phyloP scores from a whole-genome alignment of 805 yeast genomes.

The Saccharomyces kudriavzevii region DNA sequence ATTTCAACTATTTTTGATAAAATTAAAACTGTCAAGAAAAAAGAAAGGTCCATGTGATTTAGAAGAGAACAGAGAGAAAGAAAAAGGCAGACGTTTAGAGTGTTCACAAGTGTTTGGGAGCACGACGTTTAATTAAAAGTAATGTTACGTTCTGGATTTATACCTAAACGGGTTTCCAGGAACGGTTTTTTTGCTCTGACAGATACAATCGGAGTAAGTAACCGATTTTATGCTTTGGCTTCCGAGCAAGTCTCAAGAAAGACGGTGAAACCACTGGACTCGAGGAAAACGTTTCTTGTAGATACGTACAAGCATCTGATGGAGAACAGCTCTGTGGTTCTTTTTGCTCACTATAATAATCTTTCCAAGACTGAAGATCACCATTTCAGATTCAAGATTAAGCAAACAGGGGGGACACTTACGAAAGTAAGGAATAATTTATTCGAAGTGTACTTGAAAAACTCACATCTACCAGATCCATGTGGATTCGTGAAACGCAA shows the following conservation, averaged over 20 bases:
- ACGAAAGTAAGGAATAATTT: conserved; percentile 61
- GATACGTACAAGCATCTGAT: conserved; percentile 71
- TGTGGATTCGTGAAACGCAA: conserved; percentile 46
- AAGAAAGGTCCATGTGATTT: not conserved
- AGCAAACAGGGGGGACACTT: conserved; percentile 58
- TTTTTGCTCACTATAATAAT: conserved; percentile 82
- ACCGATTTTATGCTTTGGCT: not conserved
- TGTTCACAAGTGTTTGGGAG: not conserved
- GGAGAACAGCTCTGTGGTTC: conserved; percentile 57
- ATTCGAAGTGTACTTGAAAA: conserved; percentile 69
- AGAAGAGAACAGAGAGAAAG: not conserved
- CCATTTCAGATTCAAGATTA: conserved; percentile 52
- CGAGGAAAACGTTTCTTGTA: conserved; percentile 80
- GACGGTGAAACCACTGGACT: conserved; percentile 54
- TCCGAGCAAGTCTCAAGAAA: not conserved
- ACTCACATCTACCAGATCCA: conserved; percentile 65
- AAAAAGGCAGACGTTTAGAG: not conserved
- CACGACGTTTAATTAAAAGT: not conserved
- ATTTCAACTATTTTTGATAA: no score
- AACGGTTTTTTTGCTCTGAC: not conserved
- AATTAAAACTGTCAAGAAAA: not conserved
- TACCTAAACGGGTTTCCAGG: not conserved
- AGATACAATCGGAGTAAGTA: not conserved
- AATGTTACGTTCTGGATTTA: not conserved
- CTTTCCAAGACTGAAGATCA: conserved; percentile 61